Conservation (phyloP, 2,329 filamentous ascomycete species). For the Trichoderma arundinaceum region DNA sequence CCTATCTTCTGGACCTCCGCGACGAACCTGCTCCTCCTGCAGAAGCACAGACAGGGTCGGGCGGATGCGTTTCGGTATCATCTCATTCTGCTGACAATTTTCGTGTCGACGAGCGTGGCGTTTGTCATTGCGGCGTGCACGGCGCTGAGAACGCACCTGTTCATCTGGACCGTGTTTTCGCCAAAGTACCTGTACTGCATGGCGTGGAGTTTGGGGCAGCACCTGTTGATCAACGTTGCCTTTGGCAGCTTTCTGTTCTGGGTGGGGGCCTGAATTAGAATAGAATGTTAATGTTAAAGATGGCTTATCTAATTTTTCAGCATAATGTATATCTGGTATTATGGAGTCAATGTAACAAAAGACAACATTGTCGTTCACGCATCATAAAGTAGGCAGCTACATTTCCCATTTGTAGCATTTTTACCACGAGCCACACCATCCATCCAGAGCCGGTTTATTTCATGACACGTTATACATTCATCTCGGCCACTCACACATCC, state of each 20-base stretch:
- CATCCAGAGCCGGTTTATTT: constrained; percentile 9
- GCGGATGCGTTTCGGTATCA: constrained; percentile 55
- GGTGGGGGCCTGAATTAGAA: constrained; percentile 45
- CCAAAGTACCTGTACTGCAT: constrained; percentile 94
- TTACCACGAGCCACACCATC: background rate
- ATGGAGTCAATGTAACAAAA: background rate
- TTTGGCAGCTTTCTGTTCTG: constrained; percentile 64
- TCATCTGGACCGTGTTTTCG: constrained; percentile 98
- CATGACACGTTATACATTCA: constrained; percentile 26
- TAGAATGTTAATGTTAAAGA: constrained; percentile 32
- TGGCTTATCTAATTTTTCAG: background rate
- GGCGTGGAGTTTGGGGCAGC: constrained; percentile 85
- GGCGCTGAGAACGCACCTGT: constrained; percentile 82
- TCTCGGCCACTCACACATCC: constrained; percentile 34
- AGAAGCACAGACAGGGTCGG: constrained; percentile 39
- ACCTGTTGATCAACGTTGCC: constrained; percentile 73
- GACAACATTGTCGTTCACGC: constrained; percentile 9
- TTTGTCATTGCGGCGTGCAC: constrained; percentile 91
- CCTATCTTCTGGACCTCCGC: constrained; percentile 85
- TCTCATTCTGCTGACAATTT: constrained; percentile 70
- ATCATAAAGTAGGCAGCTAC: constrained; percentile 12
- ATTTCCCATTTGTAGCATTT: background rate
- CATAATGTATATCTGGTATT: background rate
- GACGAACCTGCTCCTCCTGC: constrained; percentile 64
- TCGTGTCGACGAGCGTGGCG: constrained; percentile 66